phyloP scores from a whole-genome alignment of 176 grass and related monocot genomes.

The Hordeum vulgare region MorexV3_pseudomolecules_assembly NC_058522.1:84778053-84778552 shows the following conservation, averaged over 20 bases:
- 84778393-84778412: constrained; percentile 76
- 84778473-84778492: constrained; percentile 28
- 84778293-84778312: constrained; percentile 57
- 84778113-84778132: constrained; percentile 39
- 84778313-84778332: constrained; percentile 49
- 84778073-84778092: constrained; percentile 38
- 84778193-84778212: constrained; percentile 67
- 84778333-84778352: constrained; percentile 8
- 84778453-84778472: constrained; percentile 55
- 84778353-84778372: constrained; percentile 33
- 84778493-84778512: not conserved
- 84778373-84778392: constrained; percentile 52
- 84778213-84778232: constrained; percentile 41
- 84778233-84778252: constrained; percentile 26
- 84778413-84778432: constrained; percentile 61
- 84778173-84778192: constrained; percentile 54
- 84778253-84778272: constrained; percentile 27
- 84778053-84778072: constrained; percentile 37
- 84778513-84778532: constrained; percentile 23
- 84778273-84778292: constrained; percentile 48
- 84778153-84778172: constrained; percentile 29
- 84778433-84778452: constrained; percentile 76
- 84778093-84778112: constrained; percentile 70
- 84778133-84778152: constrained; percentile 53
- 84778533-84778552: constrained; percentile 8